A percentile compares a stretch with the other conserved stretches of the same genome.
Evolutionary conservation across 202 grass and related monocot species (phyloP).

Genomic region (Eragrostis tef): DNA sequence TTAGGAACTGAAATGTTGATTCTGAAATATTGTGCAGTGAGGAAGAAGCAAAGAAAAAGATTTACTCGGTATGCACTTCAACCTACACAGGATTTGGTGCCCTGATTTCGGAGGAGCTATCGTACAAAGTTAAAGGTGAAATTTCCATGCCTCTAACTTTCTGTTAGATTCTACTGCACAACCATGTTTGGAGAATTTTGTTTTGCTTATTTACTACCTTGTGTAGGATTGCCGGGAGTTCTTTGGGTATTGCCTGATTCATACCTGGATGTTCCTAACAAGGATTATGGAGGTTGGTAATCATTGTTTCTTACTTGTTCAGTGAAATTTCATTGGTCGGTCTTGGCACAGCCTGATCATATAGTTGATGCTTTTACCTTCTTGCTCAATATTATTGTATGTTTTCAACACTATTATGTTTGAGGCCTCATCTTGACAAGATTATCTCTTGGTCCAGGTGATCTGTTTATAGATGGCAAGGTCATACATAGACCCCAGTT

Average conservation of each 20-base stretch:
- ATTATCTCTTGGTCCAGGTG: conserved; percentile 52
- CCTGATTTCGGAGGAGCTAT: conserved; percentile 90
- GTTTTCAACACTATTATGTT: not conserved
- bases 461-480: conserved; percentile 86
- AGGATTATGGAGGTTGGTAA: conserved; percentile 91
- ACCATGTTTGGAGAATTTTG: conserved; percentile 6
- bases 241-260: conserved; percentile 99
- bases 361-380: not conserved
- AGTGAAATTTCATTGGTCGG: conserved; percentile 25
- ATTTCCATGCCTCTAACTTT: conserved; percentile 31
- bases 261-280: conserved; percentile 96
- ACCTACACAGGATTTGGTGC: conserved; percentile 96
- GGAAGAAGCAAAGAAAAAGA: conserved; percentile 96
- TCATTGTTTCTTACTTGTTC: not conserved
- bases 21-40: conserved; percentile 56
- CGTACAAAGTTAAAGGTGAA: conserved; percentile 97
- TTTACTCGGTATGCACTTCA: conserved; percentile 91
- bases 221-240: conserved; percentile 84
- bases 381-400: conserved; percentile 3
- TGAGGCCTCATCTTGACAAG: conserved; percentile 1
- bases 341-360: not conserved
- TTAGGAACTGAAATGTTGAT: conserved; percentile 1
- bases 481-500: conserved; percentile 85
- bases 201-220: conserved; percentile 28
- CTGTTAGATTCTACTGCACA: conserved; percentile 1